These are phyloP conservation scores for Lactarius sp. DNA, from an alignment of 768 basidiomycete genomes.

Conservation along the genomic window DNA sequence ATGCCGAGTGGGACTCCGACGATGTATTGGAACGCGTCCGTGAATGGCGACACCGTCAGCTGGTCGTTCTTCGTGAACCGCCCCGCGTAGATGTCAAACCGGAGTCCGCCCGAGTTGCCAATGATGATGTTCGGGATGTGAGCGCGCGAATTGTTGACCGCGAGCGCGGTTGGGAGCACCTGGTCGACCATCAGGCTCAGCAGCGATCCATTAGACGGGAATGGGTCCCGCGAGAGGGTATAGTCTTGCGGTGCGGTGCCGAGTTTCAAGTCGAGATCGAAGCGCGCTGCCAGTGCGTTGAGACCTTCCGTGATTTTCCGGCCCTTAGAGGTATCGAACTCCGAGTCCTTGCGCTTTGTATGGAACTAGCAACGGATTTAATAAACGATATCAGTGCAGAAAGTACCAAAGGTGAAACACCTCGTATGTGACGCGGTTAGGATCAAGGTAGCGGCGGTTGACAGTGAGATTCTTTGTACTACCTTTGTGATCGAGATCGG, in stretches of 20 bases:
- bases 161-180: slow-evolving; percentile 40
- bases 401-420: slow-evolving; percentile 31
- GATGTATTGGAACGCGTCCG: slow-evolving; percentile 59
- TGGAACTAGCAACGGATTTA: slow-evolving; percentile 50
- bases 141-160: slow-evolving; percentile 59
- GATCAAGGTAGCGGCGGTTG: slow-evolving; percentile 69
- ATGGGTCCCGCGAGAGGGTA: slow-evolving; percentile 58
- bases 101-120: slow-evolving; percentile 55
- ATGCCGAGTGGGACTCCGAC: slow-evolving; percentile 45
- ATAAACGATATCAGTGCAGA: background rate
- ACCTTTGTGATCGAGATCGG: slow-evolving; percentile 42
- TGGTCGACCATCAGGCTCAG: slow-evolving; percentile 54
- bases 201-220: slow-evolving; percentile 54
- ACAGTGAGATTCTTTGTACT: slow-evolving; percentile 52
- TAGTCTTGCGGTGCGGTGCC: slow-evolving; percentile 77
- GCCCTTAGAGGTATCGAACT: slow-evolving; percentile 61
- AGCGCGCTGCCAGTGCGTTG: slow-evolving; percentile 45
- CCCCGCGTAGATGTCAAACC: slow-evolving; percentile 64
- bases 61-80: slow-evolving; percentile 79
- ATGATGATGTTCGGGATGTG: slow-evolving; percentile 60
- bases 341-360: slow-evolving; percentile 42
- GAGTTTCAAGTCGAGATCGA: slow-evolving; percentile 58
- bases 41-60: slow-evolving; percentile 67
- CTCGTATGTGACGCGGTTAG: slow-evolving; percentile 73
- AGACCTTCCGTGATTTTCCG: slow-evolving; percentile 51